phyloP scores from a whole-genome alignment of 306 rosid species.

The Potentilla sterilis region DNA sequence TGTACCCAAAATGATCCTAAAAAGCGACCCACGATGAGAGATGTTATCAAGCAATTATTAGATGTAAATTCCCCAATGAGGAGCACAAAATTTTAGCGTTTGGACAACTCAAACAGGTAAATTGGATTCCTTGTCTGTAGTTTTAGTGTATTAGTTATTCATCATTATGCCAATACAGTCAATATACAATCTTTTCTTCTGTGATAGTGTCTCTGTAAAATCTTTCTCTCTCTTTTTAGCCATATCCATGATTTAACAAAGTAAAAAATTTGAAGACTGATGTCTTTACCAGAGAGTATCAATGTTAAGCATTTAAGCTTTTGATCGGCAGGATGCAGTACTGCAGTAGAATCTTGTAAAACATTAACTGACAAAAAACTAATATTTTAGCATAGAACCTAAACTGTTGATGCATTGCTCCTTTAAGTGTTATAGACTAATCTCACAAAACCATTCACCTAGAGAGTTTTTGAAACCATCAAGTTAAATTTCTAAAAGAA shows the following conservation, averaged over 20 bases:
- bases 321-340: not conserved
- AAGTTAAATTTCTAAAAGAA: too few species aligned
- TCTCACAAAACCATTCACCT: too few species aligned
- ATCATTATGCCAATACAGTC: not conserved
- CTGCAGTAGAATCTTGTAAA: too few species aligned
- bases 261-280: not conserved
- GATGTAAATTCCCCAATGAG: slow-evolving; percentile 30
- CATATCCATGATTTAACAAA: not conserved
- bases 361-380: too few species aligned
- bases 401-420: not conserved
- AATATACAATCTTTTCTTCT: too few species aligned
- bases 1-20: slow-evolving; percentile 57
- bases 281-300: not conserved
- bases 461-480: too few species aligned
- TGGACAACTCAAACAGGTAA: not conserved
- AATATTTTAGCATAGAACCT: not conserved
- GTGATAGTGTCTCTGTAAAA: too few species aligned
- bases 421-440: not conserved
- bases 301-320: not conserved
- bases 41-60: slow-evolving; percentile 42
- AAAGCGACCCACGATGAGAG: slow-evolving; percentile 61
- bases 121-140: not conserved
- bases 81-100: not conserved
- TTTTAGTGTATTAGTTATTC: not conserved
- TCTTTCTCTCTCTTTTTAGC: not conserved